Conservation (phyloP, 1,284 basidiomycete genomes). For the Wallemia ichthyophaga region DNA sequence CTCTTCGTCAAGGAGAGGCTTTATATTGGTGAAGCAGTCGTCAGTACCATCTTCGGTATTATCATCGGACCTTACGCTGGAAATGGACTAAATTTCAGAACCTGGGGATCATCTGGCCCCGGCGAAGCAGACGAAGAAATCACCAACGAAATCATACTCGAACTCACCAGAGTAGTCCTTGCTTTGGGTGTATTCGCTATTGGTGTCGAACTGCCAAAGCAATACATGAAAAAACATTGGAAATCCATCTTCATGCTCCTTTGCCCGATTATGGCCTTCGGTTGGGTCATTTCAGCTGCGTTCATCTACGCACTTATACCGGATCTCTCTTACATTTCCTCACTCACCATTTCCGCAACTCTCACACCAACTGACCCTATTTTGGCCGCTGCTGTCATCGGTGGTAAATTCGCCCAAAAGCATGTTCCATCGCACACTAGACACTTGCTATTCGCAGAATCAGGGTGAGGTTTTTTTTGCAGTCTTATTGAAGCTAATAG, state of each 20-base stretch:
- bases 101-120: constrained; percentile 28
- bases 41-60: constrained; percentile 81
- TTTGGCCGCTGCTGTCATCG: constrained; percentile 33
- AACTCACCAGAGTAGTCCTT: constrained; percentile 81
- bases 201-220: constrained; percentile 32
- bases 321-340: constrained; percentile 51
- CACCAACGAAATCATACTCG: constrained; percentile 44
- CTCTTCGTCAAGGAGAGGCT: constrained; percentile 72
- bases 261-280: constrained; percentile 59
- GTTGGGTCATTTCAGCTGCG: constrained; percentile 55
- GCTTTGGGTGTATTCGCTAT: constrained; percentile 95
- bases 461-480: constrained; percentile 71
- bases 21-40: constrained; percentile 86
- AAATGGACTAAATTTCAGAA: constrained; percentile 52
- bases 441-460: constrained; percentile 72
- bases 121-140: constrained; percentile 20
- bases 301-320: constrained; percentile 73
- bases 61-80: constrained; percentile 71
- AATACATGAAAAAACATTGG: constrained; percentile 77
- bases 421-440: constrained; percentile 89
- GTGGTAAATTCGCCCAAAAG: constrained; percentile 92
- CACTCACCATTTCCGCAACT: constrained; percentile 67
- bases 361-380: constrained; percentile 83
- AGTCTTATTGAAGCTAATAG: not conserved
- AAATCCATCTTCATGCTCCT: constrained; percentile 57